Evolutionary conservation across 164 flowering plant genomes (phyloP), one percentile per base, ranked within the genome.

Genomic region (Tinospora cordifolia): DNA sequence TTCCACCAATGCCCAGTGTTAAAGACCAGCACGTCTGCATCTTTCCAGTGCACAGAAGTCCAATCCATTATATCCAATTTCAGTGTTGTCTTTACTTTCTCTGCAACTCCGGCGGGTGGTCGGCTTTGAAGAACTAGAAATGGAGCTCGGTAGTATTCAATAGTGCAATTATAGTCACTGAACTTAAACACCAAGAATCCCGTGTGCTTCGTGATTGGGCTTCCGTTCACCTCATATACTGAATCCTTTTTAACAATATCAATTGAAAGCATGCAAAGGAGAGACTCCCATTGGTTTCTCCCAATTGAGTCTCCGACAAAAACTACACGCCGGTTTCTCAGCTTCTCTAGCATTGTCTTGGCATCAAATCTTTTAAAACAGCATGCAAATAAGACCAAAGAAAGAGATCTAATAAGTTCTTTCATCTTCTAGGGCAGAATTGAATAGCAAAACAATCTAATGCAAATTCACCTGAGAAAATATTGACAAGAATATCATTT

Each of bases 1-100:
- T 79, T 87, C 97, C 97, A 91, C 97, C 97, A 91, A 68, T 91
- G 94, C 10, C 97, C 97, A 24, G 86, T 77, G 72, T 89, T 91
- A 72, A 91, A 81, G 65, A 89, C 72, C 19, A 91, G 76, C 58
- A 89, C 74, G 81, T 91, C 94, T 6, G 94, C 94, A 69, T 69
- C 87, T 75, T 51, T 83, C 97, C 97, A 91, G 47, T 67, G 71
- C 0, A 0, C 7, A 15, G 86, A 80, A 65, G 63, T 85, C 93
- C 91, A 88, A 59, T 86, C 90, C 79, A 91, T 72, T 26, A 60
- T 62, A 81, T 89, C 93, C 69, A 91, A 72, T 60, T 76, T 86
- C 69, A 89, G 6, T 3, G 95, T 85, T 68, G 75, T 60, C 72
- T 72, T 84, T 30, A 91, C 90, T 0, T 76, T 75, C 51, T 71